Evolutionary conservation across 129 eudicot species (phyloP).

Genomic region (Mikania micrantha): DNA sequence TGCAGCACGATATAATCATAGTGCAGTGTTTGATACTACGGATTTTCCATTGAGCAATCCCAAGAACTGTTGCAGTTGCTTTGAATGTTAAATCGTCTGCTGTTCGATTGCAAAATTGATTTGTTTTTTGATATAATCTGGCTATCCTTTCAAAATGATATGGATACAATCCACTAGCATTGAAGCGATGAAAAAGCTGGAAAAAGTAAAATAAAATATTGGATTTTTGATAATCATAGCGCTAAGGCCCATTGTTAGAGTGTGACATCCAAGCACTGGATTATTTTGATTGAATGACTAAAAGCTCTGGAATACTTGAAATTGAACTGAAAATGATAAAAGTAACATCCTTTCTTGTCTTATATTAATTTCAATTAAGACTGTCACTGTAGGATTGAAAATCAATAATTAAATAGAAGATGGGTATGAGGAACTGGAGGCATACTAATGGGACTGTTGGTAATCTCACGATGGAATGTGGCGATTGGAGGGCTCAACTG

Average conservation of each 20-base stretch:
- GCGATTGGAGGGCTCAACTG: constrained; percentile 64
- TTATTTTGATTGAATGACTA: too few species aligned
- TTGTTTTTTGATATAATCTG: neutral
- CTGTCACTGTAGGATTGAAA: neutral
- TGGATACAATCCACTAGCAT: neutral
- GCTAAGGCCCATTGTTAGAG: too few species aligned
- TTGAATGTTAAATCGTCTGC: neutral
- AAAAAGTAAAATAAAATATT: too few species aligned
- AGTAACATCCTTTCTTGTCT: neutral
- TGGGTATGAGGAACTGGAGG: constrained; percentile 55
- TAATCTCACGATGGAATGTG: constrained; percentile 37
- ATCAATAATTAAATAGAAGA: constrained; percentile 7
- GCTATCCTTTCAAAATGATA: too few species aligned
- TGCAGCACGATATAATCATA: too few species aligned
- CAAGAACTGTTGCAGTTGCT: too few species aligned
- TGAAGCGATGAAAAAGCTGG: neutral
- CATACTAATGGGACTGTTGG: constrained; percentile 27
- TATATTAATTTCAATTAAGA: neutral
- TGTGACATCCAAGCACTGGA: neutral
- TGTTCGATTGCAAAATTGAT: neutral
- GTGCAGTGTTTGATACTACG: too few species aligned
- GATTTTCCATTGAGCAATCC: too few species aligned
- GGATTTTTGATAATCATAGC: too few species aligned
- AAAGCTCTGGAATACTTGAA: too few species aligned
- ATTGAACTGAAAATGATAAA: too few species aligned